phyloP scores from a whole-genome alignment of 768 basidiomycete species.

The Auricularia auricula-judae region DNA sequence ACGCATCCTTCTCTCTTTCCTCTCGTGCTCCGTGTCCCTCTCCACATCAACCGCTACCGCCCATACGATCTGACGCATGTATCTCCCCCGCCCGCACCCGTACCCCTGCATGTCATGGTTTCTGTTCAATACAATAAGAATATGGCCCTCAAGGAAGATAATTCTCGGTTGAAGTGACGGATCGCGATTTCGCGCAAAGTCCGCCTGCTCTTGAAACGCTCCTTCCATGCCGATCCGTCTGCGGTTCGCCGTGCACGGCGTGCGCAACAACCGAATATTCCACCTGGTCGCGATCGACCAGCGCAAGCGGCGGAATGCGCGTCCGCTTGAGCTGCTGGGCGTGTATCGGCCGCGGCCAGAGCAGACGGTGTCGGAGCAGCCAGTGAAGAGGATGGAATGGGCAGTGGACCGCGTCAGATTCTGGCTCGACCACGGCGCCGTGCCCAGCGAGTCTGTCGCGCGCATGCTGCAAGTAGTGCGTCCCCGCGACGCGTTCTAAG shows the following conservation, averaged over 20 bases:
- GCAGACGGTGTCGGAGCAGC: slow-evolving; percentile 8
- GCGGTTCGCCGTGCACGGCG: slow-evolving; percentile 75
- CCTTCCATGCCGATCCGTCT: slow-evolving; percentile 68
- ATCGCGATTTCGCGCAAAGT: not conserved
- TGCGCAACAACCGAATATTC: slow-evolving; percentile 61
- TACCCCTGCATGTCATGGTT: not conserved
- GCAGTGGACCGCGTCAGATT: slow-evolving; percentile 82
- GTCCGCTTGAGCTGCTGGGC: slow-evolving; percentile 80
- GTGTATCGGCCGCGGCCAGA: slow-evolving; percentile 62
- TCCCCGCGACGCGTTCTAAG: slow-evolving; percentile 4
- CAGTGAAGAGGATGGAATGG: slow-evolving; percentile 70
- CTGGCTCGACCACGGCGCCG: slow-evolving; percentile 80
- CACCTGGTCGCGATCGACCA: slow-evolving; percentile 79
- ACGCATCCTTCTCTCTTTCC: not conserved
- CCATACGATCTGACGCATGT: not conserved
- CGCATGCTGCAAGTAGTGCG: slow-evolving; percentile 71
- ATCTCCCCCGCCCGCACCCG: not conserved
- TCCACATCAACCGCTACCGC: not conserved
- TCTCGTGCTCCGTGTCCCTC: not conserved
- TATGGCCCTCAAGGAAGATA: not conserved
- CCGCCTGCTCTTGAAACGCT: not conserved
- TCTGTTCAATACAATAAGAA: not conserved
- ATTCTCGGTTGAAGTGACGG: not conserved
- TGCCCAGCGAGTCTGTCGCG: slow-evolving; percentile 68
- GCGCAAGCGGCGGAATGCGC: slow-evolving; percentile 62